Evolutionary conservation across 1,284 basidiomycete species (phyloP).

Genomic region (Rhodofomes roseus): DNA sequence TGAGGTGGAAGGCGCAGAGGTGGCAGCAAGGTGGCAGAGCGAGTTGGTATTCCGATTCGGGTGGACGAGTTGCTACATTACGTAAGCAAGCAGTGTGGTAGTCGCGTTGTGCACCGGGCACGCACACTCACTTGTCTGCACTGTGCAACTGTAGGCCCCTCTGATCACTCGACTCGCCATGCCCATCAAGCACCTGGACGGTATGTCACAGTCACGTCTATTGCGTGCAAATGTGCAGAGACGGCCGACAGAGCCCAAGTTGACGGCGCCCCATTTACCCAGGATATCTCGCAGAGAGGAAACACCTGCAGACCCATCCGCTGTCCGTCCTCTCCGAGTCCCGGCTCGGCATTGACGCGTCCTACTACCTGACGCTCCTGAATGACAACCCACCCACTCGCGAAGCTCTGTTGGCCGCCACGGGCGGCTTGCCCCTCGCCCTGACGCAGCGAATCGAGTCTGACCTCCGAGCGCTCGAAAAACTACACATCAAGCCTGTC

Average conservation of each 20-base stretch:
- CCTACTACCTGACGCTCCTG: constrained; percentile 83
- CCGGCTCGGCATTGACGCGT: constrained; percentile 95
- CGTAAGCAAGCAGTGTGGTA: not conserved
- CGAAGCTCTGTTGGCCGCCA: constrained; percentile 91
- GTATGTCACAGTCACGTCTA: constrained; percentile 29
- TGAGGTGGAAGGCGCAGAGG: no score
- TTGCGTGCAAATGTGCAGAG: not conserved
- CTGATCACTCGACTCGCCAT: constrained; percentile 25
- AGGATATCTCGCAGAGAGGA: constrained; percentile 86
- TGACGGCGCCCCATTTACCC: constrained; percentile 10
- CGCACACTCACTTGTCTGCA: not conserved
- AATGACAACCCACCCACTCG: constrained; percentile 73
- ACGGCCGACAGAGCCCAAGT: constrained; percentile 1
- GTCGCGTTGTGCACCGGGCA: not conserved
- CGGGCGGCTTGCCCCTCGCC: constrained; percentile 88
- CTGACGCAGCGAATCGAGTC: constrained; percentile 85
- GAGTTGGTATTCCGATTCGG: not conserved
- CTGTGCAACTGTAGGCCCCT: not conserved
- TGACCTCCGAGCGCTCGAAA: constrained; percentile 89
- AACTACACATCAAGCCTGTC: constrained; percentile 91
- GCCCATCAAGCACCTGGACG: constrained; percentile 54
- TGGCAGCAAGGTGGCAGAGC: not conserved
- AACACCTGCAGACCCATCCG: constrained; percentile 81
- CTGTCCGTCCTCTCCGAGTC: constrained; percentile 87
- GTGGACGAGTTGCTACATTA: not conserved